Evolutionary conservation across 2,329 filamentous ascomycete species (phyloP), one percentile per base, ranked within the genome.

Genomic region (Botrytis byssoidea): DNA sequence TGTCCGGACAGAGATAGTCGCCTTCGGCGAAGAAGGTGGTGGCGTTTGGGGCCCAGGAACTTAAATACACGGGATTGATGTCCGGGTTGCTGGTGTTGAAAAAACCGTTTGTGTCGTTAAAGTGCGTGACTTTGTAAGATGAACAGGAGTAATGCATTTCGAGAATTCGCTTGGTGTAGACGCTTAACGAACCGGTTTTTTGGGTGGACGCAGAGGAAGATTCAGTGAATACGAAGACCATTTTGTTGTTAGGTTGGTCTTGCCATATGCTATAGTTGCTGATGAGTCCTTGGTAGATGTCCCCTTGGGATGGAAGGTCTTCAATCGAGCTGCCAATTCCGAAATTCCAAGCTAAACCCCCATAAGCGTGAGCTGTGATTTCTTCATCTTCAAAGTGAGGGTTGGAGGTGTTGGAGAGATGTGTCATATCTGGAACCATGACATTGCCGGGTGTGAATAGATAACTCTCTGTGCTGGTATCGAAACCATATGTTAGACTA

Each of bases 341-440:
- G 67, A 79, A 82, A 4, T 79, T 81, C 8, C 82, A 80, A 2
- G 81, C 81, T 16, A 85, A 75, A 18, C 80, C 81, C 14, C 84
- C 84, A 70, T 83, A 85, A 66, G 81, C 82, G 51, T 85, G 84
- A 20, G 85, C 85, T 1, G 82, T 84, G 65, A 83, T 85, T 67
- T 84, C 79, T 35, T 84, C 79, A 37, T 83, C 83, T n/a, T 76
- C 74, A 76, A 79, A 22, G 75, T 70, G 59, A 12, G 74, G 73
- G 9, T 74, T 3, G 68, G 70, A 76, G 75, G 7, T 76, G 76
- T 25, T 83, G 79, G 82, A 75, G 81, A 81, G 73, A 83, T 81
- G 51, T 73, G 78, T 12, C 79, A 86, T 77, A 69, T 83, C 79
- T 0, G 84, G 78, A 6, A 85, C 78, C 0, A 81, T 78, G 0